phyloP scores from a whole-genome alignment of 2,329 filamentous ascomycete species.

The Exophiala xenobiotica region DNA sequence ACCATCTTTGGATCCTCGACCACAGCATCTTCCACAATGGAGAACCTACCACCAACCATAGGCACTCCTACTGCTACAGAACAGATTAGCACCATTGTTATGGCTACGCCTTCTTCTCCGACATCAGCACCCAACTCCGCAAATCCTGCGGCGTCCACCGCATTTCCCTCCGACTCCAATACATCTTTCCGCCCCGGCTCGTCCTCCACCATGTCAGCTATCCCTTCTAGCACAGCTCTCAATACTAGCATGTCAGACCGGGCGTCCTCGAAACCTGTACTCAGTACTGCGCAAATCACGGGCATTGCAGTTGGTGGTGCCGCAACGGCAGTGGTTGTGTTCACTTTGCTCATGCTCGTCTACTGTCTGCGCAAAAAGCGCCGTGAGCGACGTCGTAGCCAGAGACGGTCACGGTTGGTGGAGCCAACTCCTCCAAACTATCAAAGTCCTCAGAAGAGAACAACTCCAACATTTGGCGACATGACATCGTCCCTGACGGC shows the following conservation, averaged over 20 bases:
- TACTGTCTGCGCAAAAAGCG: conserved; percentile 36
- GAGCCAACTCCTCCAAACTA: conserved; percentile 36
- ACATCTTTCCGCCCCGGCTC: conserved; percentile 6
- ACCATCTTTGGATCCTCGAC: conserved; percentile 51
- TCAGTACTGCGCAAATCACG: conserved; percentile 51
- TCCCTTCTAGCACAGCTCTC: conserved; percentile 15
- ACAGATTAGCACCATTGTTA: conserved; percentile 25
- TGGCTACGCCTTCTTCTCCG: conserved; percentile 14
- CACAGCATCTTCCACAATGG: conserved; percentile 37
- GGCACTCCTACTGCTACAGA: conserved; percentile 20
- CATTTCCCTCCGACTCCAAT: conserved; percentile 11
- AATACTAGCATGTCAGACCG: conserved; percentile 9
- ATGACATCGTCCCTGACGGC: conserved; percentile 1
- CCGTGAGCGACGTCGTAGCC: conserved; percentile 32
- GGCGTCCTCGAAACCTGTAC: conserved; percentile 11
- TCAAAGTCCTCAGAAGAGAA: conserved; percentile 19
- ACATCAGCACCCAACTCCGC: conserved; percentile 11
- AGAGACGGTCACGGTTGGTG: conserved; percentile 39
- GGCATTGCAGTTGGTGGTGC: conserved; percentile 59
- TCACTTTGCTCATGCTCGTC: conserved; percentile 43
- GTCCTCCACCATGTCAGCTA: conserved; percentile 25
- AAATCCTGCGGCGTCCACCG: not conserved
- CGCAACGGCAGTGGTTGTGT: conserved; percentile 50
- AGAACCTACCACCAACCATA: conserved; percentile 17
- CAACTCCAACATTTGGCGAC: conserved; percentile 18